Evolutionary conservation across 2,329 filamentous ascomycete species (phyloP).

Genomic region (Botrytis pseudocinerea): DNA sequence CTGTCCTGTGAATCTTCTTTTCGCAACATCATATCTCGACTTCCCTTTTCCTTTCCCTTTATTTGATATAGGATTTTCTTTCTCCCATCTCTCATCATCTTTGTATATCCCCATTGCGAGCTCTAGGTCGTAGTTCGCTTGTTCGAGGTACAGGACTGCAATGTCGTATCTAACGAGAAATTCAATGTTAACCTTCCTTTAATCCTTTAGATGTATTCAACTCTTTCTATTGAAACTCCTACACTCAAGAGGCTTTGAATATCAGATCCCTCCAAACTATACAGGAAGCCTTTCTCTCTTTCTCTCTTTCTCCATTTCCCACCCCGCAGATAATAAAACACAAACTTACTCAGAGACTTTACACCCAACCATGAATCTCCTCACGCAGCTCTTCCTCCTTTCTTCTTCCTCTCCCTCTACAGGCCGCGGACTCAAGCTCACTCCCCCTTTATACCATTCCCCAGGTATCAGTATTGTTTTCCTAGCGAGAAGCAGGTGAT

Average conservation of each 20-base stretch:
- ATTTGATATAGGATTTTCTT: constrained; percentile 59
- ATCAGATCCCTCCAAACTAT: background rate
- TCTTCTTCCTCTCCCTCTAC: constrained; percentile 76
- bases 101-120: constrained; percentile 63
- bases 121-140: constrained; percentile 65
- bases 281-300: background rate
- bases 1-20: constrained; percentile 38
- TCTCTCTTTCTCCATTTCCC: background rate
- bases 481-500: constrained; percentile 69
- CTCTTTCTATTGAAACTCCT: background rate
- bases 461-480: constrained; percentile 71
- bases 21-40: constrained; percentile 40
- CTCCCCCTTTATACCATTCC: constrained; percentile 64
- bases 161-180: constrained; percentile 59
- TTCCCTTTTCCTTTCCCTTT: constrained; percentile 48
- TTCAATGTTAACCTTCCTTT: constrained; percentile 38
- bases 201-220: background rate
- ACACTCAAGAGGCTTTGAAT: background rate
- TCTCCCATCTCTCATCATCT: constrained; percentile 76
- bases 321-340: background rate
- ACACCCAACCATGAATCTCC: constrained; percentile 76
- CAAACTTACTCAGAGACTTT: constrained; percentile 70
- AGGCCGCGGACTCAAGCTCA: constrained; percentile 68
- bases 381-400: constrained; percentile 65
- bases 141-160: constrained; percentile 72